Evolutionary conservation across 176 grass and related monocot genomes (phyloP).

Genomic region (Oropetium thomaeum): DNA sequence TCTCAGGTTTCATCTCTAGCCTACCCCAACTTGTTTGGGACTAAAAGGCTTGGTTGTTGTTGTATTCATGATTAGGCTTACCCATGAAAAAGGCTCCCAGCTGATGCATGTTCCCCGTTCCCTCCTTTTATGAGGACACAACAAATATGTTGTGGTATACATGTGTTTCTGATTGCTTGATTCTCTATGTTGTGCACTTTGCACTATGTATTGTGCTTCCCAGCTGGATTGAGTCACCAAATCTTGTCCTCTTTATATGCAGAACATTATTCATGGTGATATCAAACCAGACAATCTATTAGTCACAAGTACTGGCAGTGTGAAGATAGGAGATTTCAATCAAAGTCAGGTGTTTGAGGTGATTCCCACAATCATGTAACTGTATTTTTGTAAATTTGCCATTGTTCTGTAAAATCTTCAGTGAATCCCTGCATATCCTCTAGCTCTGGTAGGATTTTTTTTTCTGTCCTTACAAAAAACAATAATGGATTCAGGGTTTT

Average conservation of each 20-base stretch:
- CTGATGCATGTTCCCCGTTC: not conserved
- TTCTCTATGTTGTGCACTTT: constrained; percentile 17
- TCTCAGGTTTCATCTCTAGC: too few relatives aligned
- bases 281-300: constrained; percentile 94
- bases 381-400: constrained; percentile 9
- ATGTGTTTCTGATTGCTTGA: not conserved
- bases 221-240: not conserved
- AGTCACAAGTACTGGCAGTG: constrained; percentile 61
- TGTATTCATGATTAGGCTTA: too few relatives aligned
- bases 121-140: not conserved
- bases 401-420: not conserved
- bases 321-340: constrained; percentile 95
- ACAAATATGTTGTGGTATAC: not conserved
- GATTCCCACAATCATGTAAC: constrained; percentile 10
- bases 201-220: constrained; percentile 1
- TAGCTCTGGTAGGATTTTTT: not conserved
- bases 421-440: not conserved
- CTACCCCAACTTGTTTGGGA: too few relatives aligned
- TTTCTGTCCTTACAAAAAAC: not conserved
- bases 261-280: constrained; percentile 91
- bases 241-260: constrained; percentile 25
- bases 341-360: constrained; percentile 96
- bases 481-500: not conserved
- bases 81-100: not conserved
- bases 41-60: too few relatives aligned